Evolutionary conservation across 352 stramenopile species (phyloP).

Genomic region (Peronospora belbahrii): DNA sequence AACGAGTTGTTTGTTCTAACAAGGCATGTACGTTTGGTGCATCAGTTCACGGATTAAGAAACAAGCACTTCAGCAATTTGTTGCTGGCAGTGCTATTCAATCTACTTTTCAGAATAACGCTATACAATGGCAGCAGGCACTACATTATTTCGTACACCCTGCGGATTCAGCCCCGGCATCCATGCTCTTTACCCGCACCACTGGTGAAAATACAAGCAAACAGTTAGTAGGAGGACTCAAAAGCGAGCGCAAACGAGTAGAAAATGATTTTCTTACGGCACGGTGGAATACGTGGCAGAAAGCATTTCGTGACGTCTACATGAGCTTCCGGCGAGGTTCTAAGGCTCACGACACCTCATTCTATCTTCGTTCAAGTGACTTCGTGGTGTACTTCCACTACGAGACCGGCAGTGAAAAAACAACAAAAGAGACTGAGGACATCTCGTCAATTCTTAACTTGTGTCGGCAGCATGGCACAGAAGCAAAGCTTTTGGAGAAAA

Average conservation of each 20-base stretch:
- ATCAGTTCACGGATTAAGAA: conserved; percentile 31
- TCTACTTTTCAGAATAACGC: conserved; percentile 13
- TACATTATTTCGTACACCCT: conserved; percentile 65
- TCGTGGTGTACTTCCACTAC: conserved; percentile 49
- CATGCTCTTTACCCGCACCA: conserved; percentile 38
- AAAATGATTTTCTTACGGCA: conserved; percentile 51
- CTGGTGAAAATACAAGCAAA: conserved; percentile 19
- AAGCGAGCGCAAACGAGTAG: conserved; percentile 34
- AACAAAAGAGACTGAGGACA: neutral
- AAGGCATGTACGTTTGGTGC: neutral
- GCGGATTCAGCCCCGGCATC: conserved; percentile 41
- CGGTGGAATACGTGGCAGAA: conserved; percentile 59
- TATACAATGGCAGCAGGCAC: conserved; percentile 52
- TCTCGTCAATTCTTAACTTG: conserved; percentile 29
- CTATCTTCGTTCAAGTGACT: conserved; percentile 61
- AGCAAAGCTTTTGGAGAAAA: neutral
- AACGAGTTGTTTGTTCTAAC: neutral
- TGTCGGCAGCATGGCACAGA: conserved; percentile 27
- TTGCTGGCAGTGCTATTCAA: conserved; percentile 1
- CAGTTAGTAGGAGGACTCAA: conserved; percentile 15
- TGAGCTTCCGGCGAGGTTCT: conserved; percentile 34
- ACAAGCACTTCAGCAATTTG: conserved; percentile 28
- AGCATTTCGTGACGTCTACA: conserved; percentile 60
- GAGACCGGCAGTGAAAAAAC: conserved; percentile 3
- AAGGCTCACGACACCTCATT: conserved; percentile 20